Conservation (phyloP, 306 rosid species). For the Dalbergia cultrata region DNA sequence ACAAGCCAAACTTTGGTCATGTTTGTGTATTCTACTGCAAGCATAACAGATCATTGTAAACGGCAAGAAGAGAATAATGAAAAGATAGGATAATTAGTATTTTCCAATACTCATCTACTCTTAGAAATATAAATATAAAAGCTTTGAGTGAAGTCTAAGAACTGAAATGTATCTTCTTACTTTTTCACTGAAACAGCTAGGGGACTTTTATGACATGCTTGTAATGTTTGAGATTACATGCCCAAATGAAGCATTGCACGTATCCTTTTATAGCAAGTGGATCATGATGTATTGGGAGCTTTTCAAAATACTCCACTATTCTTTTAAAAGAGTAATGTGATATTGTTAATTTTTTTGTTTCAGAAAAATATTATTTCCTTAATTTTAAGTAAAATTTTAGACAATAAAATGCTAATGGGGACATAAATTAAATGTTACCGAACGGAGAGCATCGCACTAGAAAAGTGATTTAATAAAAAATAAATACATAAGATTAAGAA, state of each 20-base stretch:
- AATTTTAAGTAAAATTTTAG: too few relatives aligned
- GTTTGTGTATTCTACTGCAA: slow-evolving; percentile 31
- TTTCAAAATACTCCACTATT: background rate
- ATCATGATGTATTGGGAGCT: background rate
- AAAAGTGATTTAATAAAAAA: too few relatives aligned
- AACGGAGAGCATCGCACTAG: too few relatives aligned
- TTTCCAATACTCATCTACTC: background rate
- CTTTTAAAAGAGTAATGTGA: too few relatives aligned
- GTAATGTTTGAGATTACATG: too few relatives aligned
- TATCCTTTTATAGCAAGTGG: slow-evolving; percentile 42
- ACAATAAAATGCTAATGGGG: too few relatives aligned
- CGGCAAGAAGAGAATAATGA: background rate
- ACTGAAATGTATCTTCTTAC: background rate
- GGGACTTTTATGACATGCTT: background rate
- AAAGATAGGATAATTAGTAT: background rate
- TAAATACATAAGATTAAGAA: too few relatives aligned
- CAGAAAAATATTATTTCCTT: too few relatives aligned
- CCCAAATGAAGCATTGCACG: background rate
- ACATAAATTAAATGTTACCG: too few relatives aligned
- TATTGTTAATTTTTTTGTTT: too few relatives aligned
- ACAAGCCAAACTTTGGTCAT: slow-evolving; percentile 54
- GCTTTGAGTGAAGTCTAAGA: slow-evolving; percentile 12
- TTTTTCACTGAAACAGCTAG: slow-evolving; percentile 5
- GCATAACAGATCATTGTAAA: background rate
- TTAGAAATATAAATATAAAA: background rate